A percentile compares a stretch with the other conserved stretches of the same genome.
phyloP scores from a whole-genome alignment of 2,329 filamentous ascomycete species.

The Beauveria medogensis region DNA sequence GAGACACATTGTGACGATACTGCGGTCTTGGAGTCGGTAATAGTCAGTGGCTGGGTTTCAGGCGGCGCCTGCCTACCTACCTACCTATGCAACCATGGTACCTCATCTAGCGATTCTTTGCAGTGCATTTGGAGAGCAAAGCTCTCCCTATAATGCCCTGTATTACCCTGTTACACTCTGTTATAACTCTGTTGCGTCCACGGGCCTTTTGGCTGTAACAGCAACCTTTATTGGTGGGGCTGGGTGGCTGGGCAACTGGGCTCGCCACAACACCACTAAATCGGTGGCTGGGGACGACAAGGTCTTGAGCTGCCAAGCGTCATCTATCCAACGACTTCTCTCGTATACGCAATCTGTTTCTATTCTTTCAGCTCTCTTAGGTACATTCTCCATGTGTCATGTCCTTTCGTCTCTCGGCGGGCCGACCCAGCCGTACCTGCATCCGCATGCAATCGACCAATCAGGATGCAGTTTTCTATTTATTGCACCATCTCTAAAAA shows the following conservation, averaged over 20 bases:
- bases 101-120: background rate
- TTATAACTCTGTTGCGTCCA: background rate
- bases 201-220: no score
- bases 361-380: no score
- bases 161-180: background rate
- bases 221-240: background rate
- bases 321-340: background rate
- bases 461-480: background rate
- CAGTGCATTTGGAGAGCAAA: background rate
- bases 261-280: background rate
- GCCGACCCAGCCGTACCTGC: background rate
- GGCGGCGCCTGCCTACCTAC: background rate
- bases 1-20: background rate
- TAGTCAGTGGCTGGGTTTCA: background rate
- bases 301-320: background rate
- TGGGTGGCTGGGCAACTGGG: background rate
- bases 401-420: background rate
- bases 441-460: background rate
- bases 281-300: background rate
- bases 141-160: background rate
- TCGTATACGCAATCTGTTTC: background rate
- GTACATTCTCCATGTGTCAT: background rate
- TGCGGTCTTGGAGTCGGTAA: background rate
- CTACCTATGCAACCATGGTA: background rate
- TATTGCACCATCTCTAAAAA: background rate